Evolutionary conservation across 2,329 filamentous ascomycete genomes (phyloP).

Genomic region (Curvularia sp.): DNA sequence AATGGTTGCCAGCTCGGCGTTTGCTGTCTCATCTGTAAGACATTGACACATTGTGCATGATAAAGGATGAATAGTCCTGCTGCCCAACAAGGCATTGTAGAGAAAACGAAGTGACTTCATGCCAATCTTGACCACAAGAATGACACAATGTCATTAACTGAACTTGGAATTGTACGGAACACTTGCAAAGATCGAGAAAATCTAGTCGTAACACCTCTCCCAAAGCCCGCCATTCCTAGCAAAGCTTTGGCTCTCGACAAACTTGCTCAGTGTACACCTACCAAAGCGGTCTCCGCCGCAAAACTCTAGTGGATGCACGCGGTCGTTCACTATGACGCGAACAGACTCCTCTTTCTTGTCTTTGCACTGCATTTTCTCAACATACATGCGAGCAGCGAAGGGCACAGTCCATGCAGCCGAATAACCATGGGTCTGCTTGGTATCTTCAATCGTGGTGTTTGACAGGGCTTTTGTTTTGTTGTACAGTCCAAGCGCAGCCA

Average conservation of each 20-base stretch:
- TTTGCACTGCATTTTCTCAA: slow-evolving; percentile 83
- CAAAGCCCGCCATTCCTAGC: slow-evolving; percentile 75
- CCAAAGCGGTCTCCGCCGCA: slow-evolving; percentile 75
- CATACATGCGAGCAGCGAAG: slow-evolving; percentile 80
- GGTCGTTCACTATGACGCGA: slow-evolving; percentile 81
- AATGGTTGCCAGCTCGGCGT: background rate
- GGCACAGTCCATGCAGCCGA: slow-evolving; percentile 81
- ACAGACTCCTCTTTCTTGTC: slow-evolving; percentile 71
- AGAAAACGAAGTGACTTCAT: background rate
- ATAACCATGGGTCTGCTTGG: slow-evolving; percentile 68
- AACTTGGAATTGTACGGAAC: background rate
- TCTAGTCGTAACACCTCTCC: slow-evolving; percentile 63
- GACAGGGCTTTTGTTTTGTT: slow-evolving; percentile 64
- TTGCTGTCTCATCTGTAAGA: slow-evolving; percentile 2
- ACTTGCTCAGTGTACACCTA: slow-evolving; percentile 71
- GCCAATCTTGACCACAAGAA: background rate
- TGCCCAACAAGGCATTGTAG: background rate
- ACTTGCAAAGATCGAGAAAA: background rate
- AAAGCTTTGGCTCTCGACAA: slow-evolving; percentile 78
- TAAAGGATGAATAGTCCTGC: background rate
- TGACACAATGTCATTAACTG: background rate
- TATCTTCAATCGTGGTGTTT: slow-evolving; percentile 56
- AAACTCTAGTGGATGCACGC: slow-evolving; percentile 73
- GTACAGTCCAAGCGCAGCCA: slow-evolving; percentile 79
- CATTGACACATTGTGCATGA: background rate